Base-by-base conservation (phyloP, 768 basidiomycete genomes). In the Tremella fuciformis region DNA sequence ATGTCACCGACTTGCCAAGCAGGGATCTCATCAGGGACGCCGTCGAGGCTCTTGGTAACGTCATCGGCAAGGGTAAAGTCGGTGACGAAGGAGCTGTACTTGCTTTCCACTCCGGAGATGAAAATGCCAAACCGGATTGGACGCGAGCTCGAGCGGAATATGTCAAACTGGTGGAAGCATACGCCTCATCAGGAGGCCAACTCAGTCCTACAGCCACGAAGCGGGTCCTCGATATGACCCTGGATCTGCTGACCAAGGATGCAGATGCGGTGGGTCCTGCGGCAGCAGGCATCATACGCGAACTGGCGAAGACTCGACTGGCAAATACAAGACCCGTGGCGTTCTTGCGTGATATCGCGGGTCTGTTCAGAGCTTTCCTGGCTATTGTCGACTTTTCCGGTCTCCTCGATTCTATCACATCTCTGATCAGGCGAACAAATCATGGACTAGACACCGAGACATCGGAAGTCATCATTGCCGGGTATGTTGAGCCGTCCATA, bases 301-400 rank as follows among this genome's bases (percentile, higher is more conserved):
- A 55, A 21, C 55, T 69, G 0, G 60, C 65, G 8, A 53, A 55
- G 16, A 71, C 72, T 1, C 62, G 66, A 42, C 54, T 71, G 15
- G 55, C 62, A 11, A 53, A 60, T 18, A 38, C 41, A 13, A 34
- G 58, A 57, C 60, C 66, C 0, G 29, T 61, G 3, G 38, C 42
- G 0, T 71, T 63, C 39, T 59, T 71, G 1, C 57, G 60, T 8
- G 68, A 66, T 22, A 60, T 70, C 18, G 62, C 73, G 8, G 58
- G 62, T 0, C 38, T 70, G n/a, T 70, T 68, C 39, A 34, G 59
- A n/a, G 52, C 48, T 26, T 65, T 63, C 50, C 53, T 68, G 19
- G 57, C 62, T 8, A 50, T 63, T 0, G 63, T 74, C n/a, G 70
- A 71, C 44, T 62, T 74, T 37, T 70, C 70, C 0, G 66, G 63